A percentile compares a stretch with the other conserved stretches of the same genome.
Evolutionary conservation across 768 basidiomycete genomes (phyloP).

Genomic region (Melanogaster broomeanus): DNA sequence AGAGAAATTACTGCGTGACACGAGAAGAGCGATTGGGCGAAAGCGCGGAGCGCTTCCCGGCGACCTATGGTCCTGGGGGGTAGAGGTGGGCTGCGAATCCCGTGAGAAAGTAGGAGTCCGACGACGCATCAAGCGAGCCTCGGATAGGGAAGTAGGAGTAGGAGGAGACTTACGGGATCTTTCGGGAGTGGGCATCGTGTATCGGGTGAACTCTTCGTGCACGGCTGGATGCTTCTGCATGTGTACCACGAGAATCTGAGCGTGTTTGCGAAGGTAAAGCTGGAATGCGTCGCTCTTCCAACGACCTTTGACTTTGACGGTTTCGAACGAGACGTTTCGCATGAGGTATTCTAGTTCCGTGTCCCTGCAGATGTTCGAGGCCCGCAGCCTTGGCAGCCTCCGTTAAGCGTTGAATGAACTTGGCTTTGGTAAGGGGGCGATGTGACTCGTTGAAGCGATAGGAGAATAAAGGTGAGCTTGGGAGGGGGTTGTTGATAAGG

Average conservation of each 20-base stretch:
- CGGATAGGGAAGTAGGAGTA: no score
- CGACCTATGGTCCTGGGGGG: background rate
- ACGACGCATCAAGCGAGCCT: no score
- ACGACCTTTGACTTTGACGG: no score
- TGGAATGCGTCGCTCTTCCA: slow-evolving; percentile 39
- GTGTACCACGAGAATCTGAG: slow-evolving; percentile 27
- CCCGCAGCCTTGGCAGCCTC: no score
- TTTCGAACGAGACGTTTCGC: slow-evolving; percentile 22
- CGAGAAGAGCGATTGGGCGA: no score
- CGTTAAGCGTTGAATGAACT: slow-evolving; percentile 25
- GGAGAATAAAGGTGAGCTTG: slow-evolving; percentile 28
- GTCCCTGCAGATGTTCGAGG: no score
- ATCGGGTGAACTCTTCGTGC: slow-evolving; percentile 1
- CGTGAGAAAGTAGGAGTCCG: no score
- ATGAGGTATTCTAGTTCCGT: no score
- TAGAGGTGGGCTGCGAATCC: background rate
- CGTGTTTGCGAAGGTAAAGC: slow-evolving; percentile 29
- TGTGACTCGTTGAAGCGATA: slow-evolving; percentile 14
- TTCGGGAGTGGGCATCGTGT: slow-evolving; percentile 12
- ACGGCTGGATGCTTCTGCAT: slow-evolving; percentile 25
- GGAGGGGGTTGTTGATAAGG: slow-evolving; percentile 32
- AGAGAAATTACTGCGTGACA: no score
- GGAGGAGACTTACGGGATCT: background rate
- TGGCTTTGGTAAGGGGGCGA: slow-evolving; percentile 28
- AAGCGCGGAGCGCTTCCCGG: background rate